Base-by-base conservation (phyloP, 768 basidiomycete genomes). In the Nidula microcarpa region DNA sequence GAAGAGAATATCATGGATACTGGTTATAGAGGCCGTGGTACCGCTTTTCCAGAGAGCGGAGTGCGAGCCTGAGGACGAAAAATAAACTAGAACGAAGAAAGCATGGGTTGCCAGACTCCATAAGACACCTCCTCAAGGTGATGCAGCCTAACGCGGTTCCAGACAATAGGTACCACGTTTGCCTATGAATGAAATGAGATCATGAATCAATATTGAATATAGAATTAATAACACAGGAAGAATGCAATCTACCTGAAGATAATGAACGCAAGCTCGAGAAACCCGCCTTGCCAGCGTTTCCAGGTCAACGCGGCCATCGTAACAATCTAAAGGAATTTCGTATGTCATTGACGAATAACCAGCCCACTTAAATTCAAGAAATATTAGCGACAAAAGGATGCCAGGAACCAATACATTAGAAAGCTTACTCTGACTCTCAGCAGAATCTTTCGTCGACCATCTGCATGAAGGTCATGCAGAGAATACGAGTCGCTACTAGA, bases 31-130 rank as follows among this genome's bases (percentile, higher is more conserved):
- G 23, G 23, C 23, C 23, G 23, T 23, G 23, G 23, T 23, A 23
- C 23, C 23, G 23, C 23, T 23, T 23, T 23, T 1, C 23, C 23
- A 23, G 23, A 23, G 23, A 23, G 23, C 23, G 23, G 23, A 23
- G 23, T 23, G 23, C 23, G 23, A 23, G 23, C 23, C 3, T 23
- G 23, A 23, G 23, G 23, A 23, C 3, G 23, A 23, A 3, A 23
- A 3, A 23, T 23, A 23, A 23, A 23, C 23, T 65, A 77, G 58
- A 69, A 68, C 54, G 74, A 70, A 17, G 77, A 76, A 32, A 82
- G 68, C 77, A 87, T 85, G 43, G 87, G 86, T 63, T 86, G 85
- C 87, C 87, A 90, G 50, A 81, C 78, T 54, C 87, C 87, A 55
- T 80, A 75, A 0, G 80, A 69, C 23, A 84, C 69, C 66, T 89